A percentile compares a stretch with the other conserved stretches of the same genome.
Evolutionary conservation across 495 filamentous ascomycete species (phyloP).

Genomic region (Penicillium antarcticum): DNA sequence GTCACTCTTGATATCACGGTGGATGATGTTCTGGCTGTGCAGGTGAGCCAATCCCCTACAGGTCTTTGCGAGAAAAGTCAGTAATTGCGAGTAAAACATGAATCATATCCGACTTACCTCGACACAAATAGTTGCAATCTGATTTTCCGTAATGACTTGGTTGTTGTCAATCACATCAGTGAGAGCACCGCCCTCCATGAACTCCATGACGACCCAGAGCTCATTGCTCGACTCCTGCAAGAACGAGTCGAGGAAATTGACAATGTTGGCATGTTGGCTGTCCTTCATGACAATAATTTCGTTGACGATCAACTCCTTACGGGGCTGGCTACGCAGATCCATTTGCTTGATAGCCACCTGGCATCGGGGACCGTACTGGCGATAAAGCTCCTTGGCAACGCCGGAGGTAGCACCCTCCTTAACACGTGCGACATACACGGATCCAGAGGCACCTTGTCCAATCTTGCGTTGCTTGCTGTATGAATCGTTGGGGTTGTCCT

Average conservation of each 20-base stretch:
- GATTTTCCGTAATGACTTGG: conserved; percentile 81
- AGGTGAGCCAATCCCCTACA: conserved; percentile 93
- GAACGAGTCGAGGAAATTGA: conserved; percentile 98
- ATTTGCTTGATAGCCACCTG: conserved; percentile 99
- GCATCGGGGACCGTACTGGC: conserved; percentile 64
- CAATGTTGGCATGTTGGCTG: conserved; percentile 94
- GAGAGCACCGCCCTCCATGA: conserved; percentile 96
- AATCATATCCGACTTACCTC: conserved; percentile 61
- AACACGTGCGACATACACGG: conserved; percentile 94
- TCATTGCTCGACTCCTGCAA: conserved; percentile 88
- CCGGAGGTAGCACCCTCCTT: conserved; percentile 67
- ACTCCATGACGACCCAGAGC: conserved; percentile 99
- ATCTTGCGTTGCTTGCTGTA: conserved; percentile 99
- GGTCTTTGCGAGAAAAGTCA: conserved; percentile 60
- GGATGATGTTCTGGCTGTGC: conserved; percentile 94
- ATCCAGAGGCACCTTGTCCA: conserved; percentile 94
- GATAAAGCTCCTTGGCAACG: conserved; percentile 63
- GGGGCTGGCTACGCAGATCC: conserved; percentile 94
- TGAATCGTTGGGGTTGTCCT: conserved; percentile 83
- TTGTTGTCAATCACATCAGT: conserved; percentile 99
- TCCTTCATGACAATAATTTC: conserved; percentile 99
- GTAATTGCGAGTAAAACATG: conserved; percentile 8
- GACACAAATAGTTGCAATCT: conserved; percentile 94
- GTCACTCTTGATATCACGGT: conserved; percentile 98
- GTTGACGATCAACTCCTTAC: conserved; percentile 98